Conservation (phyloP, 2,329 filamentous ascomycete species). For the Scopulariopsis brevicaulis region DNA sequence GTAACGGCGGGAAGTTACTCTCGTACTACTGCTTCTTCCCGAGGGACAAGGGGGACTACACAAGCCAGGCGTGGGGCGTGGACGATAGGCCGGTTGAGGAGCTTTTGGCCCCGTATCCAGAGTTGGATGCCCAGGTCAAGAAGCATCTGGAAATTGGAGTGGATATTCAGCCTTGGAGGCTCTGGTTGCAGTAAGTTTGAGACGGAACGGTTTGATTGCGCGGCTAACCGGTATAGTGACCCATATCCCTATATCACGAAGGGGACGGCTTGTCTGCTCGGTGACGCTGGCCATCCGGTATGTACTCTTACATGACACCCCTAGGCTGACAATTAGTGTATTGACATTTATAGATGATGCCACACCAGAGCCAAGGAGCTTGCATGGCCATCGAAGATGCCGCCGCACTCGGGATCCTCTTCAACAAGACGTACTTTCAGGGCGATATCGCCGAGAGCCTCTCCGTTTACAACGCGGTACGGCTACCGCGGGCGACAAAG, state of each 20-base stretch:
- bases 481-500: constrained; percentile 40
- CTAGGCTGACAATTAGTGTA: constrained; percentile 26
- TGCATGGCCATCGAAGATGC: constrained; percentile 60
- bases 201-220: background rate
- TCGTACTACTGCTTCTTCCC: constrained; percentile 63
- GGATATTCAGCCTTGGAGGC: constrained; percentile 53
- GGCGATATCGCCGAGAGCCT: constrained; percentile 36
- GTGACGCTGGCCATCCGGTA: constrained; percentile 56
- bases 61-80: constrained; percentile 46
- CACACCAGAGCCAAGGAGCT: constrained; percentile 57
- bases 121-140: constrained; percentile 46
- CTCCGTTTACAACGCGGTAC: constrained; percentile 36
- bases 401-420: constrained; percentile 50
- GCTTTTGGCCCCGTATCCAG: constrained; percentile 46
- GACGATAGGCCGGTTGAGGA: constrained; percentile 42
- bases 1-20: constrained; percentile 51
- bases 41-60: constrained; percentile 46
- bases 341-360: constrained; percentile 41
- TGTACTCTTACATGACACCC: constrained; percentile 31
- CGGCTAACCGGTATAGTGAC: constrained; percentile 13
- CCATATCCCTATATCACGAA: constrained; percentile 48
- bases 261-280: constrained; percentile 42
- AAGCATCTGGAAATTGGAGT: constrained; percentile 46
- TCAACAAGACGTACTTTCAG: constrained; percentile 32
- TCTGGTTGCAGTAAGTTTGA: constrained; percentile 43